Evolutionary conservation across 164 flowering plant species (phyloP).

Genomic region (Dillenia turbinata): DNA sequence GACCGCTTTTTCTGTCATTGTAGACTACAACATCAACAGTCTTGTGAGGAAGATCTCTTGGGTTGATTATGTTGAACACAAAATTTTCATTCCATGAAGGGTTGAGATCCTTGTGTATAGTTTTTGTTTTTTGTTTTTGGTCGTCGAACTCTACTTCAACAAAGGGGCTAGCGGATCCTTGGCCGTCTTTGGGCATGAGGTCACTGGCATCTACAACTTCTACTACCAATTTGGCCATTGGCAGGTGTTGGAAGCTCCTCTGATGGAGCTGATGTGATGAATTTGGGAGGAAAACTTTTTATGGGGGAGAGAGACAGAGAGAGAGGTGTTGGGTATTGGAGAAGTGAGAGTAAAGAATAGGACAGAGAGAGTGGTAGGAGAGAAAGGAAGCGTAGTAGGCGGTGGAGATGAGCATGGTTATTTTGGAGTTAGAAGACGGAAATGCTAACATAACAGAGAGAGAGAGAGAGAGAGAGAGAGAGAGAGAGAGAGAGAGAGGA

Average conservation of each 20-base stretch:
- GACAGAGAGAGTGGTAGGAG: constrained; percentile 3
- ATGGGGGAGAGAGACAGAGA: constrained; percentile 2
- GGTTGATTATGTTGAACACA: constrained; percentile 50
- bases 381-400: constrained; percentile 10
- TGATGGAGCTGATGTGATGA: background rate
- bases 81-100: constrained; percentile 78
- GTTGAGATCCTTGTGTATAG: constrained; percentile 61
- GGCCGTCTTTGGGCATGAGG: constrained; percentile 88
- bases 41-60: constrained; percentile 31
- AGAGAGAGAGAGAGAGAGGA: background rate
- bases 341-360: background rate
- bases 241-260: background rate
- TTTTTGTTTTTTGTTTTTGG: constrained; percentile 56
- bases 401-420: constrained; percentile 15
- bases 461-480: background rate
- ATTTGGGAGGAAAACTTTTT: background rate
- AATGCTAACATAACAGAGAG: constrained; percentile 1
- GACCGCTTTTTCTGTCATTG: constrained; percentile 46
- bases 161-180: constrained; percentile 79
- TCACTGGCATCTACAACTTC: constrained; percentile 76
- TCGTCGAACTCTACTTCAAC: constrained; percentile 71
- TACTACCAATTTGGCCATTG: constrained; percentile 60
- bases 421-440: constrained; percentile 31
- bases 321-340: constrained; percentile 1
- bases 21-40: constrained; percentile 54